Percentiles rank a stretch among this genome's conserved stretches.
Conservation (phyloP, 768 basidiomycete species). For the Mrakia hoshinonis region DNA sequence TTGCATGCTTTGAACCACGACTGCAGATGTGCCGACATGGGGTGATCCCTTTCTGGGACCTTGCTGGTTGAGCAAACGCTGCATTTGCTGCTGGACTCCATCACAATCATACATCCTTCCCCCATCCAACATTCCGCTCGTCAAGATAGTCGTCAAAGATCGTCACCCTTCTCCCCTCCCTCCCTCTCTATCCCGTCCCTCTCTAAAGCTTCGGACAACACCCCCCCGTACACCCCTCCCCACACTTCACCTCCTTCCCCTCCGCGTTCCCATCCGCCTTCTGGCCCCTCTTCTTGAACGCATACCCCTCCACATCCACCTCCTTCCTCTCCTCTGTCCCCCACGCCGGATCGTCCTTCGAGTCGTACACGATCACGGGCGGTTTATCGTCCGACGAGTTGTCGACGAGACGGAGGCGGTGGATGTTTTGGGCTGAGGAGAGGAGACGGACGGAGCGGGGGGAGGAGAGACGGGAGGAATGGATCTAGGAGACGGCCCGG, state of each 20-base stretch:
- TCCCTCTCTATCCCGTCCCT: not conserved
- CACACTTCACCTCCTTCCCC: not conserved
- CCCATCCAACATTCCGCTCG: too few relatives aligned
- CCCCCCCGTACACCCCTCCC: not conserved
- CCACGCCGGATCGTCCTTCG: conserved; percentile 29
- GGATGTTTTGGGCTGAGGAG: conserved; percentile 29
- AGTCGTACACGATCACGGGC: conserved; percentile 35
- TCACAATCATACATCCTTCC: too few relatives aligned
- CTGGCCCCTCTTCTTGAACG: not conserved
- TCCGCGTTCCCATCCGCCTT: not conserved
- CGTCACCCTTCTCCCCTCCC: not conserved
- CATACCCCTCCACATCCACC: not conserved
- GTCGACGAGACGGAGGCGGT: conserved; percentile 35
- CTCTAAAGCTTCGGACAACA: not conserved
- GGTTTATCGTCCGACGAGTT: conserved; percentile 33
- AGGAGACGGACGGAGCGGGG: conserved; percentile 25
- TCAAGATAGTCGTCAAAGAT: conserved; percentile 3
- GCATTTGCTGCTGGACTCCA: too few relatives aligned
- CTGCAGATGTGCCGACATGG: too few relatives aligned
- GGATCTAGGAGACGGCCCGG: conserved; percentile 3
- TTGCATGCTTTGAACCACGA: too few relatives aligned
- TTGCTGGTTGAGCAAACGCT: too few relatives aligned
- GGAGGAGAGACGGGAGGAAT: conserved; percentile 30
- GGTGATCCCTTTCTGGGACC: too few relatives aligned
- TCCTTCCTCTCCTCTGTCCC: not conserved